A percentile compares a stretch with the other conserved stretches of the same genome.
phyloP scores from a whole-genome alignment of 768 basidiomycete genomes.

The Butyriboletus loyo region DNA sequence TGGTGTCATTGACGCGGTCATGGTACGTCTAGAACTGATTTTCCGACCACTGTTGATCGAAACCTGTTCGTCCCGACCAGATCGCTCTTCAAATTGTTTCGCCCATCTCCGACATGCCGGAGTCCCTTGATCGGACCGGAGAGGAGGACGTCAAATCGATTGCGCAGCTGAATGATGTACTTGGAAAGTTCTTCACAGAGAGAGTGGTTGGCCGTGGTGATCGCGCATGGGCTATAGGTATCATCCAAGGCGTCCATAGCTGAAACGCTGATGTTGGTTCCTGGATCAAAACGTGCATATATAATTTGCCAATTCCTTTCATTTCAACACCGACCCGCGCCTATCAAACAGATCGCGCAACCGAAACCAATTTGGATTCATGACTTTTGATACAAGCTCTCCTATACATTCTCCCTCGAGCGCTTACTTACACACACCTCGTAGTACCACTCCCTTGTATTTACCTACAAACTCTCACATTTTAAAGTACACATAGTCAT shows the following conservation, averaged over 20 bases:
- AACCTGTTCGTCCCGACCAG: conserved; percentile 33
- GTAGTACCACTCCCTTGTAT: too few relatives aligned
- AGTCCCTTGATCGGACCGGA: conserved; percentile 49
- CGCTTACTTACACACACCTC: too few relatives aligned
- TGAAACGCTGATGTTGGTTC: neutral
- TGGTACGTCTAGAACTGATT: conserved; percentile 41
- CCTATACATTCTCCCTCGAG: too few relatives aligned
- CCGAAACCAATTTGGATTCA: neutral
- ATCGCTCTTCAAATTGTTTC: conserved; percentile 61
- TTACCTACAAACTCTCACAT: too few relatives aligned
- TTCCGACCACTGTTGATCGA: neutral
- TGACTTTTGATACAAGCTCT: neutral
- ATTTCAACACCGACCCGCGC: neutral
- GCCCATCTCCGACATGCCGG: conserved; percentile 55
- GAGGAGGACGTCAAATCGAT: conserved; percentile 48
- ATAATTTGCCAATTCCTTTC: neutral
- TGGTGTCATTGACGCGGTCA: conserved; percentile 54
- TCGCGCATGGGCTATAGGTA: conserved; percentile 60
- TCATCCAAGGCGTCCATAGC: conserved; percentile 38
- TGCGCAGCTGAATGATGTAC: conserved; percentile 45
- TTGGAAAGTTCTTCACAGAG: conserved; percentile 65
- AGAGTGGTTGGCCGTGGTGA: conserved; percentile 47
- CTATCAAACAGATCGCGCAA: neutral
- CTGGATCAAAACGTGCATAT: neutral
- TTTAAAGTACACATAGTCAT: too few relatives aligned